Evolutionary conservation across 2,329 filamentous ascomycete species (phyloP).

Genomic region (Fusarium sacchari): DNA sequence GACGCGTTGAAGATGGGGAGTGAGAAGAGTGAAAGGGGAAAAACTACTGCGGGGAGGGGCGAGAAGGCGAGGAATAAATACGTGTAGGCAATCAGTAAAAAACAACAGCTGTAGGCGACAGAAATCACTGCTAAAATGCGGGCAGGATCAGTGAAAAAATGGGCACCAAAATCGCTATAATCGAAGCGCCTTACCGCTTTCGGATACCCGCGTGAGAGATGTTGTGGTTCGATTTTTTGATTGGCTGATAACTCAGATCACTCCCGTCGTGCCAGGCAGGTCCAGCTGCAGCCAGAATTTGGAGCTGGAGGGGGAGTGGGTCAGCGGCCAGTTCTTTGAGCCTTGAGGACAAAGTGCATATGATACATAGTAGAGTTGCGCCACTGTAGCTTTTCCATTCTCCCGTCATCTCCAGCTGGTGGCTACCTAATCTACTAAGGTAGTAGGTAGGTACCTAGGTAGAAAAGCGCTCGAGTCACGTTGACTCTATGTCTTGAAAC

Average conservation of each 20-base stretch:
- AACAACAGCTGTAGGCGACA: constrained; percentile 18
- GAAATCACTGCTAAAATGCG: constrained; percentile 33
- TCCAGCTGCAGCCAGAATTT: constrained; percentile 2
- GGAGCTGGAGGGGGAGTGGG: constrained; percentile 5
- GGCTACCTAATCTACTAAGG: too few relatives aligned
- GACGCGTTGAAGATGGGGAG: constrained; percentile 40
- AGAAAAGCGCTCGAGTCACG: background rate
- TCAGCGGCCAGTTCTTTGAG: background rate
- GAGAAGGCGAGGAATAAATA: constrained; percentile 50
- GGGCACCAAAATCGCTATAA: constrained; percentile 9
- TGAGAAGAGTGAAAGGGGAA: constrained; percentile 37
- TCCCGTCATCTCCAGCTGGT: too few relatives aligned
- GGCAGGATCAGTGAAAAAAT: constrained; percentile 44
- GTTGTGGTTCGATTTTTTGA: constrained; percentile 35
- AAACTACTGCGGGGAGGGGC: constrained; percentile 42
- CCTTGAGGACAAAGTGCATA: background rate
- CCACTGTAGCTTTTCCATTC: background rate
- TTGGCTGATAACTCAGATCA: constrained; percentile 29
- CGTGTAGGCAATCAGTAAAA: constrained; percentile 51
- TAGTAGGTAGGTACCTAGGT: too few relatives aligned
- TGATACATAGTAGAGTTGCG: too few relatives aligned
- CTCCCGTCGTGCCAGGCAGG: constrained; percentile 6
- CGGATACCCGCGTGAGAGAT: constrained; percentile 15
- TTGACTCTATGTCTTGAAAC: background rate
- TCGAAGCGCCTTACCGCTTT: constrained; percentile 21